phyloP scores from a whole-genome alignment of 306 rosid species.

The Trichosanthes truncata region DNA sequence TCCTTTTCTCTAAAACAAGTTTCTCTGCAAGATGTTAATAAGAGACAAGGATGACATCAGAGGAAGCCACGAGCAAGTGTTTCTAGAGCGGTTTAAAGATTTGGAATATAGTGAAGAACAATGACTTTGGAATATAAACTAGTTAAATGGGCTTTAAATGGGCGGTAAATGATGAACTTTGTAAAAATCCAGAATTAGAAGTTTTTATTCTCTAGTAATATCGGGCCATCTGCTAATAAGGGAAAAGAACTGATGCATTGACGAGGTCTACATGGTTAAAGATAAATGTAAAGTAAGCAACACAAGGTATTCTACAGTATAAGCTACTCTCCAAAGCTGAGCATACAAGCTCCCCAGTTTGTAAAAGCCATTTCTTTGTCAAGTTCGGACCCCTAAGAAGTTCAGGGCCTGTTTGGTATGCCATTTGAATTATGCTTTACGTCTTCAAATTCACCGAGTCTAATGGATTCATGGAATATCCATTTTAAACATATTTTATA shows the following conservation, averaged over 20 bases:
- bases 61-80: neutral
- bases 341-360: neutral
- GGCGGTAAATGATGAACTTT: neutral
- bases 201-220: neutral
- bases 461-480: too few relatives aligned
- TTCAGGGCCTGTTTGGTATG: too few relatives aligned
- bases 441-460: too few relatives aligned
- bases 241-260: neutral
- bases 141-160: neutral
- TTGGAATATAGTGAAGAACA: neutral
- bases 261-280: neutral
- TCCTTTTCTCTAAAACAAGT: slow-evolving; percentile 37
- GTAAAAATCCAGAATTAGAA: neutral
- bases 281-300: neutral
- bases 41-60: neutral
- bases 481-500: too few relatives aligned
- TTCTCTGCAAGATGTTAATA: slow-evolving; percentile 39
- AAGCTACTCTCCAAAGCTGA: neutral
- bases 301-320: neutral
- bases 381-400: neutral
- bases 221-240: neutral
- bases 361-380: neutral
- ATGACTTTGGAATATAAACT: neutral
- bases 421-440: too few relatives aligned
- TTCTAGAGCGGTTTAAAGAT: neutral